Conservation (phyloP, 805 yeast genomes). For the Kazachstania kunashirensis region DNA sequence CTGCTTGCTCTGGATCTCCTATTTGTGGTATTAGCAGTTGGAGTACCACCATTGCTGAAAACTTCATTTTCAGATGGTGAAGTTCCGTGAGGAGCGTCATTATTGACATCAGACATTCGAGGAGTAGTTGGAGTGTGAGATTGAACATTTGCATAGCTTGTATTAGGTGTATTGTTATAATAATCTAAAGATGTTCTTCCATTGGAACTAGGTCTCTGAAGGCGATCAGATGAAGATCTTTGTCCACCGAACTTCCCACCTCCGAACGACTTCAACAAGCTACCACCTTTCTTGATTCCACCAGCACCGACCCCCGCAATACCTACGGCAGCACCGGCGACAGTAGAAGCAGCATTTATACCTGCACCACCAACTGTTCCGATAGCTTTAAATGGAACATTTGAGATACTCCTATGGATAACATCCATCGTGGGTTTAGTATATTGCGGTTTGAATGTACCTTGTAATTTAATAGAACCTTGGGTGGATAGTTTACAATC, state of each 20-base stretch:
- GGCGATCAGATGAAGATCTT: constrained; percentile 5
- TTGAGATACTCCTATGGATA: constrained; percentile 33
- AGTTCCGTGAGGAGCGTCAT: constrained; percentile 1
- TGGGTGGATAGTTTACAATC: constrained; percentile 49
- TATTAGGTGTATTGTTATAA: constrained; percentile 25
- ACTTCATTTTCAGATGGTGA: constrained; percentile 1
- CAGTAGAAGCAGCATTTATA: constrained; percentile 31
- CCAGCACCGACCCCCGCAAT: constrained; percentile 42
- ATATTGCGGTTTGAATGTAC: constrained; percentile 54
- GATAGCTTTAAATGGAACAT: constrained; percentile 41
- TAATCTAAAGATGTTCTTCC: constrained; percentile 10
- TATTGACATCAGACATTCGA: background rate
- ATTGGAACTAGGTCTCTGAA: background rate
- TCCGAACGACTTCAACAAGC: constrained; percentile 29
- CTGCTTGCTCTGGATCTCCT: constrained; percentile 14
- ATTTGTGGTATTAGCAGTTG: background rate
- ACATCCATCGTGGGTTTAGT: constrained; percentile 50
- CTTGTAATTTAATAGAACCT: constrained; percentile 48
- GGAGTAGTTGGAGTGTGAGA: constrained; percentile 4
- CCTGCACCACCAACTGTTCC: constrained; percentile 32
- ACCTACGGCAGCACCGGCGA: constrained; percentile 32
- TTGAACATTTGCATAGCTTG: constrained; percentile 21
- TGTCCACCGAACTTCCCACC: constrained; percentile 19
- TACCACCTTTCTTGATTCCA: constrained; percentile 41
- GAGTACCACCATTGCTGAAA: constrained; percentile 1